These are phyloP conservation scores for Aspergillus olivimuriae DNA, from an alignment of 495 filamentous ascomycete genomes.

Conservation along the genomic window DNA sequence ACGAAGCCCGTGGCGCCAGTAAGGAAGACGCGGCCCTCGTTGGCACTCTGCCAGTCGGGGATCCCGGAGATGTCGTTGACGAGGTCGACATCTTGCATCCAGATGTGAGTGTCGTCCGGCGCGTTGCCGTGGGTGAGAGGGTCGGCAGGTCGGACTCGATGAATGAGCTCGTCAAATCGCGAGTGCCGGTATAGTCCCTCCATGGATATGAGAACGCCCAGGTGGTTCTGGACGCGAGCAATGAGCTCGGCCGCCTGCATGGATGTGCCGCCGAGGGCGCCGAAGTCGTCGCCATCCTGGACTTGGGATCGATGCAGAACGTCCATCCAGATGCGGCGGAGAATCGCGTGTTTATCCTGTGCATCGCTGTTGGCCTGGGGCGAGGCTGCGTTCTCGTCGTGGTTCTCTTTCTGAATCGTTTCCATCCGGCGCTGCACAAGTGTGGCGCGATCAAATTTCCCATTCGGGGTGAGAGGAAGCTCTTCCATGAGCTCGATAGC, in stretches of 20 bases:
- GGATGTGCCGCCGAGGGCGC: neutral
- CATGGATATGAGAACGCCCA: neutral
- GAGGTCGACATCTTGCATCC: slow-evolving; percentile 1
- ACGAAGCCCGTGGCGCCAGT: slow-evolving; percentile 15
- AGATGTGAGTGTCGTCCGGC: neutral
- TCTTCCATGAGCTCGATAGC: neutral
- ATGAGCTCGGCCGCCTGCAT: slow-evolving; percentile 6
- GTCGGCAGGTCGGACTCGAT: neutral
- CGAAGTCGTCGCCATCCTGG: slow-evolving; percentile 3
- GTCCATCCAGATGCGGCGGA: neutral
- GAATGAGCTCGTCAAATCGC: neutral
- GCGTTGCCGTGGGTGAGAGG: slow-evolving; percentile 1
- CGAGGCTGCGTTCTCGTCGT: neutral
- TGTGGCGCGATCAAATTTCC: slow-evolving; percentile 3
- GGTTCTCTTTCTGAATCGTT: neutral
- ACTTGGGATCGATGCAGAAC: neutral
- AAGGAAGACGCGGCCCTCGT: slow-evolving; percentile 7
- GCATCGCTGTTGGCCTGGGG: neutral
- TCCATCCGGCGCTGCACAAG: neutral
- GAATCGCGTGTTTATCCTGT: neutral
- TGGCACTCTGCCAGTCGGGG: slow-evolving; percentile 3
- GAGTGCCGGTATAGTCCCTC: neutral
- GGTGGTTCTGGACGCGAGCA: neutral
- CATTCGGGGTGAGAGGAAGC: slow-evolving; percentile 1
- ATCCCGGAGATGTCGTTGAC: slow-evolving; percentile 1